These are phyloP conservation scores for Collybiopsis confluens DNA, from an alignment of 768 basidiomycete species.

Conservation along the genomic window DNA sequence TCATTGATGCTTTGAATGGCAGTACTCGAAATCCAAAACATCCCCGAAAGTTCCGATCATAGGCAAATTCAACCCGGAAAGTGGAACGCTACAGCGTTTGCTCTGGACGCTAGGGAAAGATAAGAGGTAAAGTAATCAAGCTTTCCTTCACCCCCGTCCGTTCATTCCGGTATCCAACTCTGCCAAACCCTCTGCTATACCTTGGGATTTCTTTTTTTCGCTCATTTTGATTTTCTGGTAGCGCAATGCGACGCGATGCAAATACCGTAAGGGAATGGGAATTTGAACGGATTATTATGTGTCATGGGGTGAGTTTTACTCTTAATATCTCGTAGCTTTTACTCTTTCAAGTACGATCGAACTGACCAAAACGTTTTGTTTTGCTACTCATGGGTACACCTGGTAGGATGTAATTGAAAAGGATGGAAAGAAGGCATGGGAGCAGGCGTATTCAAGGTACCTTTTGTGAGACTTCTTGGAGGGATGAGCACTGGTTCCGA, in stretches of 20 bases:
- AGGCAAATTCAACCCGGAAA: conserved; percentile 30
- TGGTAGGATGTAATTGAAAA: conserved; percentile 52
- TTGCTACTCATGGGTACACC: neutral
- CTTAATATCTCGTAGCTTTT: too few relatives aligned
- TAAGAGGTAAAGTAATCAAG: conserved; percentile 38
- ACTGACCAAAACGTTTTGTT: neutral
- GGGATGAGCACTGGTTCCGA: too few relatives aligned
- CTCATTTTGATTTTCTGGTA: conserved; percentile 13
- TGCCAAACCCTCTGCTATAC: too few relatives aligned
- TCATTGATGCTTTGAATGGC: neutral
- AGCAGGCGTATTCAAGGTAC: conserved; percentile 23
- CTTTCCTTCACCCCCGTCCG: too few relatives aligned
- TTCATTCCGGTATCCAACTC: too few relatives aligned
- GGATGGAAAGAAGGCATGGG: conserved; percentile 44
- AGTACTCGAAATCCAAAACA: conserved; percentile 38
- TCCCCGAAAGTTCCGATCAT: conserved; percentile 19
- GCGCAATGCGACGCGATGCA: conserved; percentile 59
- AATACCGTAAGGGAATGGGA: conserved; percentile 69
- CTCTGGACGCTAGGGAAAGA: conserved; percentile 31
- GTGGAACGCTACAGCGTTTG: conserved; percentile 29
- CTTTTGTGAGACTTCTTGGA: conserved; percentile 21
- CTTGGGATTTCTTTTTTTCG: too few relatives aligned
- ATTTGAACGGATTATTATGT: conserved; percentile 71
- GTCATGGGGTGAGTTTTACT: conserved; percentile 56
- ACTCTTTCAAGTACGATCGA: neutral